phyloP scores from a whole-genome alignment of 495 filamentous ascomycete genomes.

The Aspergillus panamensis region DNA sequence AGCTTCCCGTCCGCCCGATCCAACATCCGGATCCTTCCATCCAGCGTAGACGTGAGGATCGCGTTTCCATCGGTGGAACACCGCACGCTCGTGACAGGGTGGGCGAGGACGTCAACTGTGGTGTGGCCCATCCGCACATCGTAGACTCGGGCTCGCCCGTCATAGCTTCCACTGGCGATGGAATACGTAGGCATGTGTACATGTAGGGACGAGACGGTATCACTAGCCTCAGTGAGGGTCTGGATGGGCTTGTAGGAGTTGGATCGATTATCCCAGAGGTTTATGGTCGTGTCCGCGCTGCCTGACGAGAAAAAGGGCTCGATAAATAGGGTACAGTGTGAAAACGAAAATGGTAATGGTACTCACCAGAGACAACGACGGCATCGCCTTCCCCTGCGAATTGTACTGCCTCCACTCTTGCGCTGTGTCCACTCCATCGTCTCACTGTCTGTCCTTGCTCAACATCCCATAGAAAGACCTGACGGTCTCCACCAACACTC shows the following conservation, averaged over 20 bases:
- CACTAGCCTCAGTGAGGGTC: slow-evolving; percentile 71
- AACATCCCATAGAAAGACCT: slow-evolving; percentile 93
- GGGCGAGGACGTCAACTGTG: slow-evolving; percentile 62
- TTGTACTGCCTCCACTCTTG: slow-evolving; percentile 68
- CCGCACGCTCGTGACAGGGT: slow-evolving; percentile 61
- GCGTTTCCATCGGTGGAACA: slow-evolving; percentile 69
- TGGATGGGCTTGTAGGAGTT: slow-evolving; percentile 68
- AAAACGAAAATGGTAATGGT: background rate
- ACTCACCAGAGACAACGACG: slow-evolving; percentile 62
- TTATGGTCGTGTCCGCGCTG: slow-evolving; percentile 76
- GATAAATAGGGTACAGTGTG: background rate
- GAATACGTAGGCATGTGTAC: slow-evolving; percentile 42
- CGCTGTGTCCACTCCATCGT: slow-evolving; percentile 70
- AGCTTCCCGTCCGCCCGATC: slow-evolving; percentile 71
- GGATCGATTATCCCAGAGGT: slow-evolving; percentile 76
- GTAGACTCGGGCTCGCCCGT: slow-evolving; percentile 79
- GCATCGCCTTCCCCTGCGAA: slow-evolving; percentile 70
- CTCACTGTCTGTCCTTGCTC: slow-evolving; percentile 66
- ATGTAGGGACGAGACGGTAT: slow-evolving; percentile 65
- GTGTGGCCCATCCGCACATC: slow-evolving; percentile 80
- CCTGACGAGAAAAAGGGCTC: slow-evolving; percentile 37
- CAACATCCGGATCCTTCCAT: slow-evolving; percentile 74
- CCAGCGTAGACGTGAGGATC: slow-evolving; percentile 70
- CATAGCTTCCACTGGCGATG: slow-evolving; percentile 68
- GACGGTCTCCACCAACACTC: slow-evolving; percentile 80